Base-by-base conservation (phyloP, 352 stramenopile genomes). In the Phytophthora fragariaefolia region DNA sequence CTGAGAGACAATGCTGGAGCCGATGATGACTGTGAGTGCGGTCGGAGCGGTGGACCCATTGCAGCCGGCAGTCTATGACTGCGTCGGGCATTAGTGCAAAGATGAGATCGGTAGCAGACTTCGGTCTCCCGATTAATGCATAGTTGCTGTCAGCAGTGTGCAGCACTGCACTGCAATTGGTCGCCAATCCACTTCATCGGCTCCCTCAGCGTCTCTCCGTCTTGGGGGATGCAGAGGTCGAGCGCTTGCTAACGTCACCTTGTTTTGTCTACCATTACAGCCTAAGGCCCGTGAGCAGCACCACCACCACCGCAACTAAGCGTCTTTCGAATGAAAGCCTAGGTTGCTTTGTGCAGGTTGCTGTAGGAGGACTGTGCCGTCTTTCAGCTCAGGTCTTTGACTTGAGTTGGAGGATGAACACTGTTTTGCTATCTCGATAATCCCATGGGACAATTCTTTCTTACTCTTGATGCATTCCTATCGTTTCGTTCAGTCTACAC, bases 231-330 rank as follows among this genome's bases (percentile, higher is more conserved):
- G 34, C 53, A 65, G 65, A 84, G 83, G 78, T 89, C 38, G 83
- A 81, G 66, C 43, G 50, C 28, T 63, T 58, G 27, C 32, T 70
- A 65, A 63, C 12, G 12, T 62, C 53, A 58, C 26, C 18, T 56
- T n/a, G 32, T 61, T 30, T 63, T 49, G 20, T 68, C 30, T 38
- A 4, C 36, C 23, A 23, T 24, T 82, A 17, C 66, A 92, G 83
- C 71, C 74, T 61, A 92, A 92, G 83, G 63, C 77, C 26, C 85
- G 85, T 66, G 85, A 91, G 58, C 74, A 87, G 59, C 74, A 87
- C 77, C 80, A 83, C 66, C 79, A 93, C 85, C 85, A 93, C 73
- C 85, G 85, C 73, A 91, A 89, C 85, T 93, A 90, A 82, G 51
- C 18, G 55, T 49, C 40, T 61, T 66, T 32, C 53, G n/a, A 23